Evolutionary conservation across 257 asterid genomes (phyloP).

Genomic region (Penstemon eatonii): DNA sequence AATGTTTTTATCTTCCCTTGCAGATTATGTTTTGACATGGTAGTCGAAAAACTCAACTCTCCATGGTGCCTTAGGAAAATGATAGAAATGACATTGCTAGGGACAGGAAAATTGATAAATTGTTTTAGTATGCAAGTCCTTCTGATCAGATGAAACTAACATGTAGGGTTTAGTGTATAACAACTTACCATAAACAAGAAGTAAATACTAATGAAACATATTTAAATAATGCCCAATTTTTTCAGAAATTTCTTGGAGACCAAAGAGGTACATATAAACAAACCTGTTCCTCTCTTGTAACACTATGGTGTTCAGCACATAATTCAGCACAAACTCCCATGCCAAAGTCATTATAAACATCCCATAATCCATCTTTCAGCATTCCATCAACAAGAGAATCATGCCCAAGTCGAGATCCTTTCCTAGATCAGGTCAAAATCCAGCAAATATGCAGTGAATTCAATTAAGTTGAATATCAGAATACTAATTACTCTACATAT

Average conservation of each 20-base stretch:
- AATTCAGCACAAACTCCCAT: constrained; percentile 99
- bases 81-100: no score
- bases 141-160: no score
- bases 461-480: not conserved
- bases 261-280: not conserved
- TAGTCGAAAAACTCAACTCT: no score
- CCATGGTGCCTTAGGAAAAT: no score
- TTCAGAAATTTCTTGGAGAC: no score
- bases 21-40: no score
- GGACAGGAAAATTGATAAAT: no score
- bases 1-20: no score
- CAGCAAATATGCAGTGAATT: constrained; percentile 17
- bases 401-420: constrained; percentile 97
- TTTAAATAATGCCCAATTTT: no score
- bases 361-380: constrained; percentile 98
- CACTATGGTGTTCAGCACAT: constrained; percentile 78
- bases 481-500: not conserved
- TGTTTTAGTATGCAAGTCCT: not conserved
- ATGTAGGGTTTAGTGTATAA: no score
- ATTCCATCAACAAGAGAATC: constrained; percentile 98
- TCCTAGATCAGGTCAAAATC: constrained; percentile 51
- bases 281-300: constrained; percentile 96
- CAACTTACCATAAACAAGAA: no score
- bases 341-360: constrained; percentile 85
- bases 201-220: no score